phyloP scores from a whole-genome alignment of 352 stramenopile genomes.

The Pythium monospermum region DNA sequence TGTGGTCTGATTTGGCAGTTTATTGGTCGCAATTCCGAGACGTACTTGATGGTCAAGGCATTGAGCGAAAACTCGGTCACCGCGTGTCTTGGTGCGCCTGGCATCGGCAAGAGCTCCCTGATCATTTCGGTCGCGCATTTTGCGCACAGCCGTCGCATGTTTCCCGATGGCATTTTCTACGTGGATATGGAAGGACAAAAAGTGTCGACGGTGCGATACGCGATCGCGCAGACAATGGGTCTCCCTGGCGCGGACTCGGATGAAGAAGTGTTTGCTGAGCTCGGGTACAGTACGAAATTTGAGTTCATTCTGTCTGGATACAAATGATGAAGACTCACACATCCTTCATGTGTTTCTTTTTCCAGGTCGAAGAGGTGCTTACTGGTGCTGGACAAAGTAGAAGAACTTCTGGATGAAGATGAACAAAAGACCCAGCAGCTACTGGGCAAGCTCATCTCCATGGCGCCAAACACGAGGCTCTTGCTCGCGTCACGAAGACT shows the following conservation, averaged over 20 bases:
- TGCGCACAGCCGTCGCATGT: slow-evolving; percentile 70
- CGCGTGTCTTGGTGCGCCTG: slow-evolving; percentile 61
- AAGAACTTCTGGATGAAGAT: slow-evolving; percentile 75
- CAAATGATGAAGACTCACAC: no score
- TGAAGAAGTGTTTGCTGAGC: slow-evolving; percentile 73
- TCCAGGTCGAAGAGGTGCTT: slow-evolving; percentile 56
- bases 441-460: slow-evolving; percentile 62
- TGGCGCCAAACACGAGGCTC: slow-evolving; percentile 60
- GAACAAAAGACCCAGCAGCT: slow-evolving; percentile 67
- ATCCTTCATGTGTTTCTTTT: neutral
- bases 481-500: slow-evolving; percentile 66
- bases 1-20: slow-evolving; percentile 32
- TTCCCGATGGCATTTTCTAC: slow-evolving; percentile 78
- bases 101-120: slow-evolving; percentile 80
- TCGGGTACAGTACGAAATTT: slow-evolving; percentile 31
- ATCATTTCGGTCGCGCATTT: slow-evolving; percentile 80
- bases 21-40: slow-evolving; percentile 75
- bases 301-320: no score
- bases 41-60: slow-evolving; percentile 72
- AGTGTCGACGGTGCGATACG: slow-evolving; percentile 71
- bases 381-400: slow-evolving; percentile 75
- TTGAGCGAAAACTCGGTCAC: slow-evolving; percentile 72
- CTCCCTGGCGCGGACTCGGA: slow-evolving; percentile 69
- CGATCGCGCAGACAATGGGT: slow-evolving; percentile 73
- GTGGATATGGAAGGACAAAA: slow-evolving; percentile 81